These are phyloP conservation scores for Ceratocystis smalleyi DNA, from an alignment of 2,329 filamentous ascomycete genomes.

Conservation along the genomic window DNA sequence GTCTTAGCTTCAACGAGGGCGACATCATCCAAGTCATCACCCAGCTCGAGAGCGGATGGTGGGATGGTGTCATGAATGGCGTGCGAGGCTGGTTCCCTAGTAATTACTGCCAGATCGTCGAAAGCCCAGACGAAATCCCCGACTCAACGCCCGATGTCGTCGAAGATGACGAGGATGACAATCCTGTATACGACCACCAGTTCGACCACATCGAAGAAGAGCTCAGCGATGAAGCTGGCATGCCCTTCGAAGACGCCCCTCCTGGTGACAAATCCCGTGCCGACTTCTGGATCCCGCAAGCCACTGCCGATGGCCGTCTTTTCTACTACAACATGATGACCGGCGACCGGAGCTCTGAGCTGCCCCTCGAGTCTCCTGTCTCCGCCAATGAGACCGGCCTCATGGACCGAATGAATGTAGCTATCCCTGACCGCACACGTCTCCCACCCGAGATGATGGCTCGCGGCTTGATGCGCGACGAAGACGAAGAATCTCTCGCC, in stretches of 20 bases:
- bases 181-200: slow-evolving; percentile 52
- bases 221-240: slow-evolving; percentile 40
- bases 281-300: slow-evolving; percentile 97
- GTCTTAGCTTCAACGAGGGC: slow-evolving; percentile 88
- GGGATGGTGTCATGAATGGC: slow-evolving; percentile 95
- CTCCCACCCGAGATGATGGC: slow-evolving; percentile 86
- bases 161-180: slow-evolving; percentile 46
- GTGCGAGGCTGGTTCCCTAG: slow-evolving; percentile 97
- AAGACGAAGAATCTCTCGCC: slow-evolving; percentile 65
- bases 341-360: slow-evolving; percentile 82
- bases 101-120: slow-evolving; percentile 89
- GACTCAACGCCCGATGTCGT: slow-evolving; percentile 42
- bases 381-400: slow-evolving; percentile 71
- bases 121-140: slow-evolving; percentile 55
- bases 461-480: slow-evolving; percentile 62
- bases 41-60: slow-evolving; percentile 96
- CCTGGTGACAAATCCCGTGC: slow-evolving; percentile 60
- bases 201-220: slow-evolving; percentile 52
- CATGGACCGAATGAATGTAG: slow-evolving; percentile 73
- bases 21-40: slow-evolving; percentile 98
- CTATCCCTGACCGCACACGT: slow-evolving; percentile 75
- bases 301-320: slow-evolving; percentile 76
- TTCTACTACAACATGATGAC: slow-evolving; percentile 99
- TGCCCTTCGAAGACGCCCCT: slow-evolving; percentile 54
- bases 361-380: slow-evolving; percentile 80